phyloP scores from a whole-genome alignment of 106 monocot genomes.

The Amphibolis antarctica region DNA sequence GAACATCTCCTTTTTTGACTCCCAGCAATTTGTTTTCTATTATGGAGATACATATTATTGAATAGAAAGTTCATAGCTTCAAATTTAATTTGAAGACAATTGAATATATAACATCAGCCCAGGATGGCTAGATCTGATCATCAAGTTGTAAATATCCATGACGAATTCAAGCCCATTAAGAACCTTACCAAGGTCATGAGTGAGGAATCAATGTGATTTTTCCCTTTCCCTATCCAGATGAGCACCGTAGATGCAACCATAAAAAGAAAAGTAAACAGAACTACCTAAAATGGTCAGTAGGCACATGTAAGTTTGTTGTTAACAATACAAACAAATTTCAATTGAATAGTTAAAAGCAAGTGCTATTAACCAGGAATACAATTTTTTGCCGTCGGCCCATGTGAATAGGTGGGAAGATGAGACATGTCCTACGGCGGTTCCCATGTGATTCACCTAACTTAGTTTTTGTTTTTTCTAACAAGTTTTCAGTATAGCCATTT shows the following conservation, averaged over 20 bases:
- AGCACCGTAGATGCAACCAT: slow-evolving; percentile 65
- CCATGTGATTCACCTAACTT: slow-evolving; percentile 19
- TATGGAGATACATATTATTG: too few relatives aligned
- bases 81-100: too few relatives aligned
- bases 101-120: too few relatives aligned
- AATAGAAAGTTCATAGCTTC: too few relatives aligned
- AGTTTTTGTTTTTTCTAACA: slow-evolving; percentile 51
- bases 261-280: slow-evolving; percentile 63
- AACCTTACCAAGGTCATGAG: slow-evolving; percentile 60
- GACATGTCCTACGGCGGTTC: slow-evolving; percentile 40
- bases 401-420: slow-evolving; percentile 40
- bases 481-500: slow-evolving; percentile 36
- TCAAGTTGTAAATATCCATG: too few relatives aligned
- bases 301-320: neutral
- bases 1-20: too few relatives aligned
- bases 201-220: slow-evolving; percentile 75
- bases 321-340: neutral
- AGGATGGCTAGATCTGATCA: too few relatives aligned
- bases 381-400: slow-evolving; percentile 86
- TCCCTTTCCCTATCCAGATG: slow-evolving; percentile 75
- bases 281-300: slow-evolving; percentile 44
- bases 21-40: too few relatives aligned
- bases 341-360: neutral
- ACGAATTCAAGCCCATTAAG: too few relatives aligned
- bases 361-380: slow-evolving; percentile 70